Conservation (phyloP, 768 basidiomycete species). For the Mycena latifolia region DNA sequence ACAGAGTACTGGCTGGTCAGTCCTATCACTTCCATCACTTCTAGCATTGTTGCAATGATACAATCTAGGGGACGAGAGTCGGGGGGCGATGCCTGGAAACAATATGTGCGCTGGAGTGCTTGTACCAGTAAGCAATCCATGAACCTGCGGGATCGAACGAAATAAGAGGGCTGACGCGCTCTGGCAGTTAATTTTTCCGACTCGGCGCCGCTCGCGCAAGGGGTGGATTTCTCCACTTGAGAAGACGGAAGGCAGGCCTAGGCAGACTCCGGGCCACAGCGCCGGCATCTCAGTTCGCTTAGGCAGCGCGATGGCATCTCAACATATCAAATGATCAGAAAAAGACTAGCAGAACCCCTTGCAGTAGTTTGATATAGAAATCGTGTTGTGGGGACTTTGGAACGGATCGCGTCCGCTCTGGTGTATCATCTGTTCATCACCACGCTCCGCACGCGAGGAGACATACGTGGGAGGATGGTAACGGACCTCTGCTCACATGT, state of each 20-base stretch:
- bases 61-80: constrained; percentile 89
- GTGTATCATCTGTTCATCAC: constrained; percentile 24
- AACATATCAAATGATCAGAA: constrained; percentile 23
- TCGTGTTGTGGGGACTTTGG: no score
- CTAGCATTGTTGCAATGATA: constrained; percentile 39
- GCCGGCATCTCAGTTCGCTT: constrained; percentile 31
- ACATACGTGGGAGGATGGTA: constrained; percentile 34
- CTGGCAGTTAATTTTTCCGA: constrained; percentile 86
- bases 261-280: no score
- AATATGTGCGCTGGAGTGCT: constrained; percentile 92
- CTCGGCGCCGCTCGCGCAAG: constrained; percentile 91
- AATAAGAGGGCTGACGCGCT: constrained; percentile 31
- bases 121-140: constrained; percentile 80
- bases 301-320: constrained; percentile 23
- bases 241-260: constrained; percentile 14
- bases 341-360: constrained; percentile 17
- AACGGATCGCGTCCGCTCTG: not conserved
- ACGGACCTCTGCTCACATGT: constrained; percentile 17
- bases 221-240: constrained; percentile 82
- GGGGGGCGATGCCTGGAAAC: constrained; percentile 99
- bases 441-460: constrained; percentile 27
- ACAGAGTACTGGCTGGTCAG: constrained; percentile 88
- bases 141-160: not conserved
- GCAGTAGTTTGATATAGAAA: constrained; percentile 32
- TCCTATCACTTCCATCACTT: constrained; percentile 37